A percentile compares a stretch with the other conserved stretches of the same genome.
Conservation (phyloP, 2,329 filamentous ascomycete genomes). For the Aureobasidium melanogenum region DNA sequence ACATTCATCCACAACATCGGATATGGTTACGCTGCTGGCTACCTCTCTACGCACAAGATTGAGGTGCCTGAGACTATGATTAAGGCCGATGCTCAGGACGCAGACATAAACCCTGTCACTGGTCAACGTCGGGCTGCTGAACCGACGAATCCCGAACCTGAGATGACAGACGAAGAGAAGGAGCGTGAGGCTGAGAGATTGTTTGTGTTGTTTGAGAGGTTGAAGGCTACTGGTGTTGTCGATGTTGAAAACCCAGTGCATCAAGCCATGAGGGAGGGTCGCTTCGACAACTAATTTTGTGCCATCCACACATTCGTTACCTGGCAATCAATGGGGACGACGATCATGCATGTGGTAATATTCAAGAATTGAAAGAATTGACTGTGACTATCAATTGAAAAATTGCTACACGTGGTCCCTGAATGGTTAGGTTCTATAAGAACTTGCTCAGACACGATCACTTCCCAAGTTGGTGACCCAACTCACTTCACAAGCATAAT, state of each 20-base stretch:
- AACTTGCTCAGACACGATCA: background rate
- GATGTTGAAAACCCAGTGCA: constrained; percentile 72
- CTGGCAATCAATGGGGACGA: too few relatives aligned
- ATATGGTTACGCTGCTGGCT: constrained; percentile 88
- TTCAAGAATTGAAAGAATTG: too few relatives aligned
- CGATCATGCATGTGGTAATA: background rate
- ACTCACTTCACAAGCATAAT: too few relatives aligned
- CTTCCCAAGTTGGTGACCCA: too few relatives aligned
- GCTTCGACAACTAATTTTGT: constrained; percentile 51
- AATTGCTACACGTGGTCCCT: too few relatives aligned
- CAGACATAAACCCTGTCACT: constrained; percentile 69
- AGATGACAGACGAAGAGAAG: constrained; percentile 89
- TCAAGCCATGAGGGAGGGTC: constrained; percentile 58
- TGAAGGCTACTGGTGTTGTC: constrained; percentile 67
- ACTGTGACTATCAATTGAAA: too few relatives aligned
- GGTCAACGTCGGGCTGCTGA: constrained; percentile 54
- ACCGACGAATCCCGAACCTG: constrained; percentile 45
- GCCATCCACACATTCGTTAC: too few relatives aligned
- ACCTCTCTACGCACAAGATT: constrained; percentile 76
- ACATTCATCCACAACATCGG: constrained; percentile 86
- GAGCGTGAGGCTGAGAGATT: constrained; percentile 82
- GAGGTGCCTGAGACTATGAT: constrained; percentile 60
- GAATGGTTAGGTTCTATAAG: background rate
- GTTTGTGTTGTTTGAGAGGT: constrained; percentile 79
- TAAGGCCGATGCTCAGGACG: constrained; percentile 40